Base-by-base conservation (phyloP, 2,329 filamentous ascomycete genomes). In the Furcasterigmium sp. region DNA sequence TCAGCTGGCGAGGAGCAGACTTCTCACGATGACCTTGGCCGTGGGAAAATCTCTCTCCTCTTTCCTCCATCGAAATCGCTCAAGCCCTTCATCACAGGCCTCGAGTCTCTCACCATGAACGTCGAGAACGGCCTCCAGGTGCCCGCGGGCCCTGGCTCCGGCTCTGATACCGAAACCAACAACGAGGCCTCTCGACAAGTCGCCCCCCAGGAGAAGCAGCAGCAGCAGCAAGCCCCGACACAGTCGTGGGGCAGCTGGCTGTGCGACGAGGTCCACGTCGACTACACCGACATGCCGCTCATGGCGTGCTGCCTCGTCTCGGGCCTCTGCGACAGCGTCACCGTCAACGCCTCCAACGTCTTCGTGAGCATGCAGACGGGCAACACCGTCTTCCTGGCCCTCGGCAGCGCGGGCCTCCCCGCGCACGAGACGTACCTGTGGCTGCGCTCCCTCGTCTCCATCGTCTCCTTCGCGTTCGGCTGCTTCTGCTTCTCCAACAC, bases 371-470 rank as follows among this genome's bases (percentile, higher is more conserved):
- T 68, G 64, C 64, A 68, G 48, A 68, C 64, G 14, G 78, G 78
- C 30, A 83, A 83, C 59, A 82, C 79, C 9, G 73, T 83, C 52
- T 81, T 82, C 60, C 67, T 83, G 30, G 78, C 75, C 15, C 73
- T 83, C 18, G 78, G 77, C 43, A 72, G 76, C 11, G 71, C 76
- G 3, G 60, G 61, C 23, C 74, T 78, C 37, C 76, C 74, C 3
- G 56, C 65, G 17, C 64, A 63, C 45, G 63, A 75, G 45, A 73
- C 74, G 4, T 65, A 65, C 43, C 76, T 72, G 43, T 79, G 72
- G 75, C 61, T 73, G 41, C 74, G 69, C 45, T 74, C 73, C 3
- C 63, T 75, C 17, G 61, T 69, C 47, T 80, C 78, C 42, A 75
- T 80, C 49, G 58, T 54, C 44, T 65, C 68, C 49, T 80, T 80